Conservation (phyloP, 768 basidiomycete genomes). For the Leccinum imitatum region DNA sequence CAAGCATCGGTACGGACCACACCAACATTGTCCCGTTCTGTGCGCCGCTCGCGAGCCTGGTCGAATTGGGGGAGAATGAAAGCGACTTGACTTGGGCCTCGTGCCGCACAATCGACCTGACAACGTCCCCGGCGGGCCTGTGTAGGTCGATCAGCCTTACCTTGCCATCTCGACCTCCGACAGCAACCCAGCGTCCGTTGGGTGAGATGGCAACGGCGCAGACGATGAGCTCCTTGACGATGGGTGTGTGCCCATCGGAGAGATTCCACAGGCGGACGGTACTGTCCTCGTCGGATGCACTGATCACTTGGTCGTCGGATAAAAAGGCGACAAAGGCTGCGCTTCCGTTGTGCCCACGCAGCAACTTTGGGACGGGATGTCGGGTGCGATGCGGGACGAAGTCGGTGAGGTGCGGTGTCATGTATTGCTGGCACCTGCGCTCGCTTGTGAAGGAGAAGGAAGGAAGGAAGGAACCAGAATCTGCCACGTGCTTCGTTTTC, state of each 20-base stretch:
- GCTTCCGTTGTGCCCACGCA: constrained; percentile 15
- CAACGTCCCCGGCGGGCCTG: not conserved
- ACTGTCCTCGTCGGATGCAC: constrained; percentile 19
- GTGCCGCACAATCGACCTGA: constrained; percentile 3
- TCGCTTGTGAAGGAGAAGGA: not conserved
- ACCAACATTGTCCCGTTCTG: constrained; percentile 17
- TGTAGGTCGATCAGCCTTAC: constrained; percentile 10
- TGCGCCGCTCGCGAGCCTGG: constrained; percentile 16
- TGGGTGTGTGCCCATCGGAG: not conserved
- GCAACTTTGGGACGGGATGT: not conserved
- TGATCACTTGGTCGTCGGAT: constrained; percentile 16
- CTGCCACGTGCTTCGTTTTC: not conserved
- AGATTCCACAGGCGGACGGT: constrained; percentile 21
- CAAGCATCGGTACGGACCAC: constrained; percentile 16
- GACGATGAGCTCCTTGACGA: constrained; percentile 8
- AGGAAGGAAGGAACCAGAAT: not conserved
- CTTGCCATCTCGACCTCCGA: constrained; percentile 18
- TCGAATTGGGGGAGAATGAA: constrained; percentile 21
- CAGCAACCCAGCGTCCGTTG: constrained; percentile 14
- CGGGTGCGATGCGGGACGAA: not conserved
- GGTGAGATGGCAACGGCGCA: constrained; percentile 10
- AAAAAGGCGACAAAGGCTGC: constrained; percentile 19
- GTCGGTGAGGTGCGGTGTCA: constrained; percentile 7
- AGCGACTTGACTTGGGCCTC: constrained; percentile 10
- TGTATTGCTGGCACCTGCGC: not conserved